Evolutionary conservation across 306 rosid species (phyloP), one percentile per base, ranked within the genome.

Genomic region (peach (Prunus persica)): DNA sequence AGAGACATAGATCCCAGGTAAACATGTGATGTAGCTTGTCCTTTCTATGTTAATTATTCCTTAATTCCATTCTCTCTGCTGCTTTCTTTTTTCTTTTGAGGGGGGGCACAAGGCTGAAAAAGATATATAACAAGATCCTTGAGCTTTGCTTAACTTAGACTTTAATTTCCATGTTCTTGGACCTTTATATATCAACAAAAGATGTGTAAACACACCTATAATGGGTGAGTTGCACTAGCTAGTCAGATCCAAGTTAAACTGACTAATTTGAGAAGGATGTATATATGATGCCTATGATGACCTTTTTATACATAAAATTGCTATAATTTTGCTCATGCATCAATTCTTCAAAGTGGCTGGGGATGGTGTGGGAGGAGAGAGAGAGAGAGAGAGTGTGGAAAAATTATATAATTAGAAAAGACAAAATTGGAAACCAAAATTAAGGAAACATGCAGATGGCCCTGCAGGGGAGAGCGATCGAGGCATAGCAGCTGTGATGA

Each of bases 381-480:
- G 79, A 73, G 66, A 79, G 79, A 73, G 66, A 66, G 32, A 49
- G 66, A 54, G 28, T 47, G 70, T 58, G 43, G 43, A 38, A 41
- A 80, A 3, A 76, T 57, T 69, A 56, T 38, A 54, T 14, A 73
- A 16, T 61, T 73, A 60, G 51, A 64, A 76, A 56, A 80, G 81
- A 81, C 32, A 83, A 73, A 76, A 52, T 18, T 76, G 67, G 80
- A 73, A 85, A 81, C 65, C 65, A 38, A 67, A 61, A 82, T 73
- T 70, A 58, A 30, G 75, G 87, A 80, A 78, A 20, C 80, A 76
- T 71, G 84, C 55, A 69, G 78, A 75, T 75, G 28, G 56, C 74
- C 70, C 67, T 63, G 67, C 67, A 38, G 64, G 11, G 34, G 41
- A 47, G 34, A 38, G 25, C 56, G 43, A 72, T 58, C 45, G 22